Conservation (phyloP, 2,329 filamentous ascomycete genomes). For the Aspergillus sp. region DNA sequence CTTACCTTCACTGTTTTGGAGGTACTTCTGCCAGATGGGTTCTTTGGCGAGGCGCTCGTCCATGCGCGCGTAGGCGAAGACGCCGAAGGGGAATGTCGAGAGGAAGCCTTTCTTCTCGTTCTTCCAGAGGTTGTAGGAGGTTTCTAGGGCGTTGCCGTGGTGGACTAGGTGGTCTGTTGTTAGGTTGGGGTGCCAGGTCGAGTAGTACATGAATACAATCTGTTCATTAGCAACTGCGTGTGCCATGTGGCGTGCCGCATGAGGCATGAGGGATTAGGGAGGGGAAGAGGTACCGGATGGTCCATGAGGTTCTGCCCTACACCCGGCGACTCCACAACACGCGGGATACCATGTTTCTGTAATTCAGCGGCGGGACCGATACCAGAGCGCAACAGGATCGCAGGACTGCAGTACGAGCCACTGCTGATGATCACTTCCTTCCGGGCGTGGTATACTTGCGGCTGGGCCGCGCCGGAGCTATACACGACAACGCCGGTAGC, state of each 20-base stretch:
- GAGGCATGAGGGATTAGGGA: neutral
- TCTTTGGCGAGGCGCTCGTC: slow-evolving; percentile 51
- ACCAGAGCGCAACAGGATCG: slow-evolving; percentile 48
- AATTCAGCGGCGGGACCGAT: slow-evolving; percentile 43
- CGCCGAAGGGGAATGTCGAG: slow-evolving; percentile 55
- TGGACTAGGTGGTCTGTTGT: slow-evolving; percentile 53
- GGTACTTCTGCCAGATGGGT: slow-evolving; percentile 47
- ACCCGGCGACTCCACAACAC: slow-evolving; percentile 40
- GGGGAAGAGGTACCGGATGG: slow-evolving; percentile 34
- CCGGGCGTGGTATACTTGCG: slow-evolving; percentile 30
- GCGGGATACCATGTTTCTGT: slow-evolving; percentile 35
- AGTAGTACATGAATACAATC: slow-evolving; percentile 55
- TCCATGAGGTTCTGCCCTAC: slow-evolving; percentile 49
- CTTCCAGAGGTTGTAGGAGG: slow-evolving; percentile 49
- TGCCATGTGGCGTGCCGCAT: neutral
- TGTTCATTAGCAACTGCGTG: slow-evolving; percentile 14
- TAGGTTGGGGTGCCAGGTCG: slow-evolving; percentile 44
- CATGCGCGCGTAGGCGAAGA: slow-evolving; percentile 54
- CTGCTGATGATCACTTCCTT: slow-evolving; percentile 44
- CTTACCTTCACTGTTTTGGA: slow-evolving; percentile 16
- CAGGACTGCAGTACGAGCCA: slow-evolving; percentile 45
- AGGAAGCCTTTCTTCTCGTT: slow-evolving; percentile 51
- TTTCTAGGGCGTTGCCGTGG: slow-evolving; percentile 45
- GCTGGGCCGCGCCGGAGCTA: slow-evolving; percentile 2
- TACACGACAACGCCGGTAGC: slow-evolving; percentile 31